Evolutionary conservation across 2,329 filamentous ascomycete species (phyloP), one percentile per base, ranked within the genome.

Genomic region (Arthrobotrys entomopaga): DNA sequence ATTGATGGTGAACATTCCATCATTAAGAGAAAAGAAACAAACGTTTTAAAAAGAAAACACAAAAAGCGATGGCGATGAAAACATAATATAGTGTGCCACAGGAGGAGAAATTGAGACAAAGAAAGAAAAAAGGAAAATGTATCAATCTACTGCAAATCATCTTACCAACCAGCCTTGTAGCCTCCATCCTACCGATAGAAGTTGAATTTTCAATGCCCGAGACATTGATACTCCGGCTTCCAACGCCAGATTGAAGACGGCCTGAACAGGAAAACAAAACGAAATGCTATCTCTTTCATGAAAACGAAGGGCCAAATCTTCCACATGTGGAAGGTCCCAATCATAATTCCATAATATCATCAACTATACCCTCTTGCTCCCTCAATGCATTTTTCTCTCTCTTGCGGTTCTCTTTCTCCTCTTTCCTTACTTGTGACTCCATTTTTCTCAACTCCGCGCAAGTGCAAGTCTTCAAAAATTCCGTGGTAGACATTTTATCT

Each of bases 231-330:
- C 10, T 57, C 40, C 48, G 16, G 29, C 69, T 50, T 56, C 48
- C 40, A 20, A 20, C 49, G 29, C 46, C 61, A 66, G 43, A 65
- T 56, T 66, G 49, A 42, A 63, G 42, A 38, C 34, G 59, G 24
- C 69, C 57, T 75, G 24, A 56, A 59, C 75, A 64, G 54, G 24
- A 57, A 56, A 40, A 48, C 58, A 43, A 71, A 65, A 65, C 43
- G 52, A 46, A 15, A 80, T 82, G 82, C 80, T 85, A 83, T 79
- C 80, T 79, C 60, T 10, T 34, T 34, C 29, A 34, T 34, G 29
- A 34, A 34, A 34, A n/a, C n/a, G 7, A 34, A 6, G 10, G 6
- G 6, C 29, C 29, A 34, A 8, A 34, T 34, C 29, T 34, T 34
- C 29, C 29, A n/a, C n/a, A 6, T 34, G 29, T 34, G 29, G 10